Conservation (phyloP, 2,329 filamentous ascomycete genomes). For the Aureobasidium lini region DNA sequence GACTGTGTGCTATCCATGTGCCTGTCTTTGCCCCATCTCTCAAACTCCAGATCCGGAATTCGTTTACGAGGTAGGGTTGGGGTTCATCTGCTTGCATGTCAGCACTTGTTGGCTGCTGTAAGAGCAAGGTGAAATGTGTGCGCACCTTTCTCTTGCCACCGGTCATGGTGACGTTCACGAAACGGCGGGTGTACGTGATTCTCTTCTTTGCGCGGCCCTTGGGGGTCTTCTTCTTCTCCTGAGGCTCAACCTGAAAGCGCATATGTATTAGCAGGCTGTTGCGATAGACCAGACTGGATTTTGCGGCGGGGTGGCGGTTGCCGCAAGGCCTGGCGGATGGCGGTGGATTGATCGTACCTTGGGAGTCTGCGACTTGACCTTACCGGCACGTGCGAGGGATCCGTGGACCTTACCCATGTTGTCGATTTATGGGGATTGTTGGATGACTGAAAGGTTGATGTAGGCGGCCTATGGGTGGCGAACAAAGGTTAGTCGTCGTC, state of each 20-base stretch:
- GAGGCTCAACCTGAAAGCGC: conserved; percentile 62
- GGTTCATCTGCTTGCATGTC: conserved; percentile 61
- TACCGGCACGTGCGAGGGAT: conserved; percentile 90
- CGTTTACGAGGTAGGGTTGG: conserved; percentile 65
- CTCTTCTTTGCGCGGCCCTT: conserved; percentile 98
- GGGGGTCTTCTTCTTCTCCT: conserved; percentile 94
- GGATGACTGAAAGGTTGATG: conserved; percentile 6
- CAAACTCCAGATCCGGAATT: conserved; percentile 12
- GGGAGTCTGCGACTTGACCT: conserved; percentile 95
- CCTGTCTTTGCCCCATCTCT: conserved; percentile 6
- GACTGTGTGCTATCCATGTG: conserved; percentile 13
- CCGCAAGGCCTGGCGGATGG: conserved; percentile 18
- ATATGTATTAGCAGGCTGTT: conserved; percentile 21
- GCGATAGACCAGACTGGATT: not conserved
- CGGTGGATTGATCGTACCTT: conserved; percentile 55
- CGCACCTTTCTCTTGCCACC: conserved; percentile 97
- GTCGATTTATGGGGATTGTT: conserved; percentile 33
- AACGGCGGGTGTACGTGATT: conserved; percentile 90
- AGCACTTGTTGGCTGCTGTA: conserved; percentile 28
- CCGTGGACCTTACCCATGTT: conserved; percentile 92
- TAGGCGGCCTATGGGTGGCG: conserved; percentile 13
- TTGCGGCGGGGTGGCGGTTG: conserved; percentile 22
- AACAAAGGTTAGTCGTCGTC: conserved; percentile 14
- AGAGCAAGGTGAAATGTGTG: conserved; percentile 22
- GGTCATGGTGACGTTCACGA: conserved; percentile 96